phyloP scores from a whole-genome alignment of 176 grass and related monocot genomes.

The Zizania latifolia region DNA sequence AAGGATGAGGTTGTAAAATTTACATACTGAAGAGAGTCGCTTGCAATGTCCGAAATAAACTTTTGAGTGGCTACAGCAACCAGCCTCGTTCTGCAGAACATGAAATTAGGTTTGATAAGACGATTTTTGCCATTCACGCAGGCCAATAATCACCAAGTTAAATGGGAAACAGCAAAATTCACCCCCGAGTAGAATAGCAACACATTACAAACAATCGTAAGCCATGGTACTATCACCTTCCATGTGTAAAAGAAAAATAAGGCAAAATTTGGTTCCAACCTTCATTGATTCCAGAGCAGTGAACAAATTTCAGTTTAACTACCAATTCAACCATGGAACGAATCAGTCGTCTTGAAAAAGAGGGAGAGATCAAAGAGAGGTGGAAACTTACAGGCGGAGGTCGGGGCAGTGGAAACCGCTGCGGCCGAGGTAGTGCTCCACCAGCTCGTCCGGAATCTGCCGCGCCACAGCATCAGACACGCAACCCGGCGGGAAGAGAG shows the following conservation, averaged over 20 bases:
- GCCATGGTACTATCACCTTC: background rate
- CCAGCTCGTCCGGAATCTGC: slow-evolving; percentile 97
- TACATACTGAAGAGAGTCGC: slow-evolving; percentile 92
- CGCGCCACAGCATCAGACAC: background rate
- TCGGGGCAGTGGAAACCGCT: slow-evolving; percentile 98
- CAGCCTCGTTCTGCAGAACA: slow-evolving; percentile 68
- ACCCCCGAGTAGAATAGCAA: background rate
- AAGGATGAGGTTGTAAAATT: background rate
- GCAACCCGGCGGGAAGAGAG: background rate
- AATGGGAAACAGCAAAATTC: background rate
- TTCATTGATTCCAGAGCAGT: background rate
- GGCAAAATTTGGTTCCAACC: background rate
- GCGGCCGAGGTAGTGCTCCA: slow-evolving; percentile 89
- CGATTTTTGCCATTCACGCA: background rate
- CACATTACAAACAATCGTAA: background rate
- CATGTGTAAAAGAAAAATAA: background rate
- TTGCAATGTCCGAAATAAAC: slow-evolving; percentile 87
- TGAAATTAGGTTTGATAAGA: slow-evolving; percentile 9
- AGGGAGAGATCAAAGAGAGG: background rate
- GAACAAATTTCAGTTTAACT: background rate
- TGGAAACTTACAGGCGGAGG: slow-evolving; percentile 60
- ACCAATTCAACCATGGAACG: background rate
- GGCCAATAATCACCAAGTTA: background rate
- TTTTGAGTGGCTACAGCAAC: slow-evolving; percentile 93
- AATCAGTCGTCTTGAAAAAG: background rate